Evolutionary conservation across 2,329 filamentous ascomycete species (phyloP), one percentile per base, ranked within the genome.

Genomic region (Aurifilum marmelostoma): DNA sequence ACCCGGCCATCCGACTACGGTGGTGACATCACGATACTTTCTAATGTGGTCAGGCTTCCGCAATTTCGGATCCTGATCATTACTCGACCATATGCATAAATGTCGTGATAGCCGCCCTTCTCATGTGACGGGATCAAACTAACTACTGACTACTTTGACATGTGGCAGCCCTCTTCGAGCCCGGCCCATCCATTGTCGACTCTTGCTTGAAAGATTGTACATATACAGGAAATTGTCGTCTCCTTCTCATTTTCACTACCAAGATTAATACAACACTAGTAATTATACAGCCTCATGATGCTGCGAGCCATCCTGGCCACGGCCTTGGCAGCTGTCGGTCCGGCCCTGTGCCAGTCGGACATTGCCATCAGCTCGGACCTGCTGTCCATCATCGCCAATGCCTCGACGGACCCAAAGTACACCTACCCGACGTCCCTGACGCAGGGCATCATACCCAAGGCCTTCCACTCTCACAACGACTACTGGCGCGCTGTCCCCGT

Each of bases 381-480:
- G 21, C 63, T 67, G 47, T 58, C 65, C 47, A 65, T 71, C 27
- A 66, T 71, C 37, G 60, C 59, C 14, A 58, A 64, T 37, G 69
- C 69, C 16, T 62, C 60, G 27, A 67, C 61, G 9, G 64, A 67
- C 21, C 69, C 67, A 69, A 74, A 85, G 24, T 76, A 79, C 3
- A 81, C 79, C 76, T 84, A 85, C 66, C 83, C 85, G 1, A 82
- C 84, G 1, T 82, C 85, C 68, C 84, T 88, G 71, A 85, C 85
- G 8, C 80, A 82, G n/a, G 83, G 85, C 63, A 80, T 88, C 24
- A 75, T 80, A 1, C 87, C 88, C 0, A 83, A 89, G 39, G 80
- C 81, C 1, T 90, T 88, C 71, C 89, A 91, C 76, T 90, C 87
- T 1, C 89, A 92, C 75, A 91, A 92, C 72, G 90, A 92, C 77